phyloP scores from a whole-genome alignment of 2,329 filamentous ascomycete genomes.

The Cercospora zeina region DNA sequence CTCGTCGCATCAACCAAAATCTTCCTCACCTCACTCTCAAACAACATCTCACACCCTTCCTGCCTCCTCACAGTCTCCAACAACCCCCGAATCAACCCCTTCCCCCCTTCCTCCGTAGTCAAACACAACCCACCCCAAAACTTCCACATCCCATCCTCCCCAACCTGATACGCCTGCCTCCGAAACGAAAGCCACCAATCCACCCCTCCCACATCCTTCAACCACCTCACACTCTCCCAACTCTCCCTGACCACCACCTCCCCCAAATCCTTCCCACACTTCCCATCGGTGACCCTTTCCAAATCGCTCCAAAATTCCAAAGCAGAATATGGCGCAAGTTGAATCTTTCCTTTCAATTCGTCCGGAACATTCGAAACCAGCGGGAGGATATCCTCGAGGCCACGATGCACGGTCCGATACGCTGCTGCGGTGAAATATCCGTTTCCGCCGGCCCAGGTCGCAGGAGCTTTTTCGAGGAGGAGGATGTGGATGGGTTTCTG shows the following conservation, averaged over 20 bases:
- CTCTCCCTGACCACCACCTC: constrained; percentile 49
- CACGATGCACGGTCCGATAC: constrained; percentile 59
- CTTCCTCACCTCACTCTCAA: constrained; percentile 50
- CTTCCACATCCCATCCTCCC: constrained; percentile 57
- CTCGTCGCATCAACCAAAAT: constrained; percentile 40
- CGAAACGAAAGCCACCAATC: constrained; percentile 59
- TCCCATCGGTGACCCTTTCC: constrained; percentile 56
- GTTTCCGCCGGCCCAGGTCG: constrained; percentile 63
- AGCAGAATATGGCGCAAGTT: constrained; percentile 59
- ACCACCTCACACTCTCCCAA: constrained; percentile 35
- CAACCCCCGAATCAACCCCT: constrained; percentile 58
- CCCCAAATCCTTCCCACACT: constrained; percentile 54
- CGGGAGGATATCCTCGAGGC: constrained; percentile 59
- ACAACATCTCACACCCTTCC: constrained; percentile 50
- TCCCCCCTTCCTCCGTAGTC: constrained; percentile 60
- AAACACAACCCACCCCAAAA: constrained; percentile 69
- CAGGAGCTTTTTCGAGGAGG: constrained; percentile 61
- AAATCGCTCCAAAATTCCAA: constrained; percentile 59
- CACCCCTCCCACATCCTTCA: constrained; percentile 34
- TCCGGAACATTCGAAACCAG: constrained; percentile 60
- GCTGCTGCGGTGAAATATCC: constrained; percentile 66
- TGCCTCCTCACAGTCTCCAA: constrained; percentile 45
- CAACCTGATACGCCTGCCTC: constrained; percentile 65
- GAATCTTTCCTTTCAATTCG: constrained; percentile 53
- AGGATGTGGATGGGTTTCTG: constrained; percentile 45